phyloP scores from a whole-genome alignment of 345 rosid genomes.

The Hypericum perforatum region DNA sequence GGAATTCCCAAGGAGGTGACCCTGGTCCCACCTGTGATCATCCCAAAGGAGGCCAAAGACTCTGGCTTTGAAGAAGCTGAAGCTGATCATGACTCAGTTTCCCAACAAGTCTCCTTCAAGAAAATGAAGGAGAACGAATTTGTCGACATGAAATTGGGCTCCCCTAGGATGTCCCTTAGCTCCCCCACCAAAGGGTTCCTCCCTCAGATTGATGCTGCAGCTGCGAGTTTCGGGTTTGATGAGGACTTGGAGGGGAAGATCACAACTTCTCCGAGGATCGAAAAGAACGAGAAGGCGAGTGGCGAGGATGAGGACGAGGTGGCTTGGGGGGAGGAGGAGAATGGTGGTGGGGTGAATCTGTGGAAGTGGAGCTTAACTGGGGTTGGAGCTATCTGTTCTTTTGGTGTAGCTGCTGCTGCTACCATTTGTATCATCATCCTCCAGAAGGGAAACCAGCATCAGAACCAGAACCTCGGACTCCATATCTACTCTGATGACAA shows the following conservation, averaged over 20 bases:
- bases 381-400: conserved; percentile 81
- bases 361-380: conserved; percentile 84
- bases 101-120: conserved; percentile 75
- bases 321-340: conserved; percentile 31
- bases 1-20: conserved; percentile 6
- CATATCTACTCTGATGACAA: conserved; percentile 67
- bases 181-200: conserved; percentile 24
- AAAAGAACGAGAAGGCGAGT: conserved; percentile 6
- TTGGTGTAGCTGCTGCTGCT: conserved; percentile 79
- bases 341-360: conserved; percentile 34
- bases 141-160: conserved; percentile 90
- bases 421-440: conserved; percentile 60
- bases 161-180: conserved; percentile 27
- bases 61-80: conserved; percentile 16
- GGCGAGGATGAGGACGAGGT: conserved; percentile 16
- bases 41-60: conserved; percentile 27
- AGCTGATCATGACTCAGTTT: conserved; percentile 49
- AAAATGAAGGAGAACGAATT: conserved; percentile 72
- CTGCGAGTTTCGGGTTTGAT: conserved; percentile 7
- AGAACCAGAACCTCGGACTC: conserved; percentile 44
- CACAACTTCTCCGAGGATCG: conserved; percentile 35
- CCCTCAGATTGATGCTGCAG: conserved; percentile 29
- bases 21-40: conserved; percentile 15
- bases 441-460: conserved; percentile 39
- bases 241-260: conserved; percentile 20